Base-by-base conservation (phyloP, 192 early-diverging fungal species). In the Coemansia furcata region DNA sequence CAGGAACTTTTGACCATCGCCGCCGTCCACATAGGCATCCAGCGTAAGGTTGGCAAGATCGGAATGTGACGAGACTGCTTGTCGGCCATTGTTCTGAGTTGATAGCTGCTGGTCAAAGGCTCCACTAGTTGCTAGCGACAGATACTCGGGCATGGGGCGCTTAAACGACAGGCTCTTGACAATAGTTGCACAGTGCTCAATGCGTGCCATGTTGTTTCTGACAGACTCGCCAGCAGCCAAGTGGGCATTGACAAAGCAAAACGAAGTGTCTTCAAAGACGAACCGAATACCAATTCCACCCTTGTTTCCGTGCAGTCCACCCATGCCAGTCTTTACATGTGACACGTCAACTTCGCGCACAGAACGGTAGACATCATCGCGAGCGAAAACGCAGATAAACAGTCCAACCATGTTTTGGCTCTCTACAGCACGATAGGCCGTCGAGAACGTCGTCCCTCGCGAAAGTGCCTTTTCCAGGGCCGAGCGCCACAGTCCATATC, bases 221-320 rank as follows among this genome's bases (percentile, higher is more conserved):
- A 69, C 71, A 60, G 85, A 90, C 50, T 94, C 95, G 55, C 47
- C 97, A 89, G 96, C 96, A 4, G 97, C 97, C 49, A 99, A 80
- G 73, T 99, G 97, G 14, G 87, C 87, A 65, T 90, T 93, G 33
- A 99, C 89, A 76, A 96, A 91, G 65, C 91, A 91, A 15, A 97
- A 55, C 50, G 92, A 94, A 6, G 93, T 90, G 73, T 96, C 95
- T 62, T 90, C 78, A 64, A 91, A 84, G 17, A 88, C 84, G 38
- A 99, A 79, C 29, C 97, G 87, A 37, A 95, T 85, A 30, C 87
- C 90, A 6, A 95, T 88, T 12, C 87, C 94, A 32, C 97, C 97
- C 83, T 99, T 99, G 83, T 99, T 99, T 47, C 95, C 97, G 55
- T 91, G 86, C 50, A 94, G 73, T 15, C 91, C 90, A 77, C 91